These are phyloP conservation scores for Yamadazyma songkhlaensis DNA, from an alignment of 1,139 yeast genomes.

Conservation along the genomic window DNA sequence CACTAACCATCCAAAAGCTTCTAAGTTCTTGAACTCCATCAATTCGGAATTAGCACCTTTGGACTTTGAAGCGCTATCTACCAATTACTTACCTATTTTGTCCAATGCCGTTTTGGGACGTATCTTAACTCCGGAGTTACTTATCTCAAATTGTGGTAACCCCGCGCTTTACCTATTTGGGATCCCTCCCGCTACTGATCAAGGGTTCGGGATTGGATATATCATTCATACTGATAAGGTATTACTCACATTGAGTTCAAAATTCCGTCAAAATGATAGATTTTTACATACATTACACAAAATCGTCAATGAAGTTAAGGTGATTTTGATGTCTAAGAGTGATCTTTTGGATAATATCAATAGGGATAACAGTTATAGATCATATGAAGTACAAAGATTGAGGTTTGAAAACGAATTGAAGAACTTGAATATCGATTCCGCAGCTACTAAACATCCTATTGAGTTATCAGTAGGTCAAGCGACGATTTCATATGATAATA, in stretches of 20 bases:
- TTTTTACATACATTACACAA: constrained; percentile 61
- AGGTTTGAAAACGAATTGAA: constrained; percentile 37
- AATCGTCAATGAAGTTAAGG: constrained; percentile 54
- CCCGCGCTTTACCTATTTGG: constrained; percentile 74
- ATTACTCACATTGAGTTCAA: constrained; percentile 65
- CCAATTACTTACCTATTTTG: constrained; percentile 46
- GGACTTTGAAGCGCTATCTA: constrained; percentile 14
- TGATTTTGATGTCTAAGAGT: constrained; percentile 40
- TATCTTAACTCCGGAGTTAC: constrained; percentile 41
- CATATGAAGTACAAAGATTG: constrained; percentile 32
- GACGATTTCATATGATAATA: constrained; percentile 18
- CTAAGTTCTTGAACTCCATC: constrained; percentile 41
- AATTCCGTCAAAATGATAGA: constrained; percentile 70
- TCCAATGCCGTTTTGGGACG: constrained; percentile 54
- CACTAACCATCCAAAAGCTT: constrained; percentile 27
- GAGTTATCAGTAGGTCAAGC: constrained; percentile 24
- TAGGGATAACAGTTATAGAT: constrained; percentile 35
- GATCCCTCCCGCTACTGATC: constrained; percentile 70
- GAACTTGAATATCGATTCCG: constrained; percentile 24
- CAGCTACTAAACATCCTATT: constrained; percentile 39
- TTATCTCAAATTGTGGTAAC: constrained; percentile 68
- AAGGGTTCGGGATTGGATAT: constrained; percentile 78
- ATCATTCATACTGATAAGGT: constrained; percentile 62
- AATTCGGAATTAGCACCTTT: constrained; percentile 33
- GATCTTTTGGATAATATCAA: constrained; percentile 29